These are phyloP conservation scores for Dipteronia sinensis DNA, from an alignment of 345 rosid genomes.

Conservation along the genomic window DNA sequence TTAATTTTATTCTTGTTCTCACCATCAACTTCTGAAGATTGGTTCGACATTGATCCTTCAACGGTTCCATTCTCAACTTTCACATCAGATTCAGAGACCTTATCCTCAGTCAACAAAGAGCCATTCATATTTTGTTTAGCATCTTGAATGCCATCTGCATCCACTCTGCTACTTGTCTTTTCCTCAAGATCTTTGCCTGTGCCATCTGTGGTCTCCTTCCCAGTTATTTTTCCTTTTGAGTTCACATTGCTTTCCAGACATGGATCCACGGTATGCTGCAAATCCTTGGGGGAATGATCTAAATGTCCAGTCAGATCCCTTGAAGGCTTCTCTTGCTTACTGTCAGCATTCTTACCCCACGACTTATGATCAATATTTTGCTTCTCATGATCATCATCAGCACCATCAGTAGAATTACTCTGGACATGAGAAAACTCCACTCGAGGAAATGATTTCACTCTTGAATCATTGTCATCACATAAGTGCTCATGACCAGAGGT, in stretches of 20 bases:
- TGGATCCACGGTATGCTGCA: slow-evolving; percentile 43
- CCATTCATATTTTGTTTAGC: slow-evolving; percentile 26
- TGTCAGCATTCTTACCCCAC: slow-evolving; percentile 32
- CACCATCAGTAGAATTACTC: slow-evolving; percentile 30
- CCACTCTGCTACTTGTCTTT: slow-evolving; percentile 26
- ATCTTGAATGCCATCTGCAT: slow-evolving; percentile 33
- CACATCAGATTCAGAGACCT: slow-evolving; percentile 24
- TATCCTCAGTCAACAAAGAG: slow-evolving; percentile 35
- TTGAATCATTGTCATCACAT: slow-evolving; percentile 39
- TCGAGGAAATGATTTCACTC: slow-evolving; percentile 28
- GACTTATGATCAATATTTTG: slow-evolving; percentile 24
- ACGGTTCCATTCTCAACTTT: slow-evolving; percentile 30
- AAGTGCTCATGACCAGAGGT: slow-evolving; percentile 37
- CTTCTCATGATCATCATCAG: slow-evolving; percentile 37
- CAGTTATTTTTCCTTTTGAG: slow-evolving; percentile 32
- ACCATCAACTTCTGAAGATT: slow-evolving; percentile 22
- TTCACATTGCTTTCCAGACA: slow-evolving; percentile 44
- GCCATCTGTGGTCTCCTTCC: slow-evolving; percentile 28
- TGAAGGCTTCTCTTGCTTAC: slow-evolving; percentile 27
- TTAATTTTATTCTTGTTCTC: slow-evolving; percentile 26
- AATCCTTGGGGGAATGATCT: slow-evolving; percentile 34
- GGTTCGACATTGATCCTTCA: slow-evolving; percentile 27
- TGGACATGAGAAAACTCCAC: slow-evolving; percentile 32
- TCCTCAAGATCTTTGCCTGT: slow-evolving; percentile 33
- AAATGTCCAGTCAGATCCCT: slow-evolving; percentile 32